Evolutionary conservation across 2,329 filamentous ascomycete species (phyloP), one percentile per base, ranked within the genome.

Genomic region (Fusarium tricinctum): DNA sequence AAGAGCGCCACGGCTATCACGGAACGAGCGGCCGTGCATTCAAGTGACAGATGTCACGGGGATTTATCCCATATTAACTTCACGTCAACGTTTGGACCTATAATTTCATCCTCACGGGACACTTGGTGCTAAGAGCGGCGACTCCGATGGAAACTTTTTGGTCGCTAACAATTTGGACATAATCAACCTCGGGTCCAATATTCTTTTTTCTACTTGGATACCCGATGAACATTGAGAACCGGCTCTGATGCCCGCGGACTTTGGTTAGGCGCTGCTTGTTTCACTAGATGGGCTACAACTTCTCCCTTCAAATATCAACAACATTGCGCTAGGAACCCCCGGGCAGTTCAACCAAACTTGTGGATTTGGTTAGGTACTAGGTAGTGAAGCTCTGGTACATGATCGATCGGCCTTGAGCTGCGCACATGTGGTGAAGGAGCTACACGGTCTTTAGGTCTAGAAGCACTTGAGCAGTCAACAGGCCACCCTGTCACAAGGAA

Each of bases 361-460:
- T 35, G 33, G 15, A 83, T 84, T 82, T 26, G 82, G 19, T 35
- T 17, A 20, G 22, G 56, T 42, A 53, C 46, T 14, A 30, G 33
- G 26, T 19, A 32, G 13, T 13, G 26, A 23, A 26, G 15, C 15
- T 17, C 33, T 20, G 33, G 42, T 33, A 59, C 48, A 20, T 32
- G 26, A 43, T 35, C 48, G 47, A 42, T 58, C 61, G 8, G 52
- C 58, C 19, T 71, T 61, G 58, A 67, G 15, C 32, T 14, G 32
- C 22, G 22, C 6, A 23, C 22, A 23, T 23, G 22, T 23, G 26
- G 8, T 26, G 26, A 26, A 26, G 9, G 26, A 26, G 26, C 26
- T 26, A 26, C 26, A 26, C 9, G 15, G 33, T 35, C 15, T 35
- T n/a, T n/a, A 9, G 8, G 33, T 85, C 26, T 83, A 83, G 2